Evolutionary conservation across 2,329 filamentous ascomycete genomes (phyloP).

Genomic region (Exophiala phaeomuriformis): DNA sequence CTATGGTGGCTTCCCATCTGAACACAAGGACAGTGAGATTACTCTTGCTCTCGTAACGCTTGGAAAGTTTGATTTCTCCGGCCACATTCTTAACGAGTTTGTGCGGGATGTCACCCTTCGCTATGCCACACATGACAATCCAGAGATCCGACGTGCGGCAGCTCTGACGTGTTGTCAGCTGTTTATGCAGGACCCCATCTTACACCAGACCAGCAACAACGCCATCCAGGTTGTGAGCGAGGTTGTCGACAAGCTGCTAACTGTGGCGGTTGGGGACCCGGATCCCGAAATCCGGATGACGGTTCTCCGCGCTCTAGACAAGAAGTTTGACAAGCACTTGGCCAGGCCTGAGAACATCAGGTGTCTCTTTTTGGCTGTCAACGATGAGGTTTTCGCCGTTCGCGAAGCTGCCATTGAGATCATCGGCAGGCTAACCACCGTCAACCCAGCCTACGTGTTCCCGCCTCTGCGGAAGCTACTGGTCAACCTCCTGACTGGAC

Average conservation of each 20-base stretch:
- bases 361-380: constrained; percentile 87
- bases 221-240: constrained; percentile 95
- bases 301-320: constrained; percentile 80
- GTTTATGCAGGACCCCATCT: constrained; percentile 92
- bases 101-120: constrained; percentile 96
- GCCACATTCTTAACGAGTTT: constrained; percentile 93
- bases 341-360: constrained; percentile 96
- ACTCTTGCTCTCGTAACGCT: constrained; percentile 89
- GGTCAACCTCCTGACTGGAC: constrained; percentile 90
- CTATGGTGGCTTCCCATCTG: constrained; percentile 73
- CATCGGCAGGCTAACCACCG: constrained; percentile 81
- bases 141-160: constrained; percentile 86
- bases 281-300: constrained; percentile 83
- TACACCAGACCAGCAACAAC: constrained; percentile 95
- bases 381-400: constrained; percentile 88
- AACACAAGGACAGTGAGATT: constrained; percentile 74
- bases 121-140: constrained; percentile 93
- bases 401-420: constrained; percentile 93
- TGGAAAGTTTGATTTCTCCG: constrained; percentile 92
- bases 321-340: constrained; percentile 92
- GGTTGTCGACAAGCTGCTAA: constrained; percentile 93
- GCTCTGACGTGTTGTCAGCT: constrained; percentile 96
- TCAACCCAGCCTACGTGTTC: constrained; percentile 96
- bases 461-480: constrained; percentile 90
- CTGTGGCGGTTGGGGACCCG: constrained; percentile 86